Base-by-base conservation (phyloP, 805 yeast genomes). In the Starmerella floricola region DNA sequence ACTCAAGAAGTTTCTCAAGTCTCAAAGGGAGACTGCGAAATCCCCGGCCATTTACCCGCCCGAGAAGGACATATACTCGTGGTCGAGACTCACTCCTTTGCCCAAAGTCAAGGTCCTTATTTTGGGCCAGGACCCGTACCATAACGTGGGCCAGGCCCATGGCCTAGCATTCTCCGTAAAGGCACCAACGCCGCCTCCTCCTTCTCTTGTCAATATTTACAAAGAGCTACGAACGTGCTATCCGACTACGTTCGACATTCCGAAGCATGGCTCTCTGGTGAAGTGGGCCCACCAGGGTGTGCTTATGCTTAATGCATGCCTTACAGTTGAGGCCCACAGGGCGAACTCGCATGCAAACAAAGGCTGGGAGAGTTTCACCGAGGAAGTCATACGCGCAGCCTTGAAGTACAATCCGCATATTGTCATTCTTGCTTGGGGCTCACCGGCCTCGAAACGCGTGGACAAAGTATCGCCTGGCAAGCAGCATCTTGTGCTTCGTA, bases 111-210 rank as follows among this genome's bases (percentile, higher is more conserved):
- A 76, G 55, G 91, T 88, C 21, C 71, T 91, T 1, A 72, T 91
- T 11, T 65, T 91, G 34, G 98, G 98, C 1, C 98, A 91, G 60
- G 98, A 91, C 59, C 98, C 98, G 0, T 91, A 91, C 59, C 98
- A 91, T 61, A 85, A 86, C 59, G 62, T 62, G 53, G 81, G 82
- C 58, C 98, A 91, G 60, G 98, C 98, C 0, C 98, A 91, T 56
- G 98, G 98, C 0, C 64, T 91, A 23, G 97, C 98, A 3, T 91
- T 91, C 53, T 81, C 93, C 17, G 97, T 91, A 1, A 69, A 75
- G 42, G 79, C 81, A 26, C 94, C 95, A 1, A 78, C 85, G 1
- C 74, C 76, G 1, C 80, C 91, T 2, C 97, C 98, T 0, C 91
- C 93, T 1, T 85, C 95, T 1, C 65, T 91, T 44, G 67, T 73